Percentiles rank a stretch among this genome's conserved stretches.
Evolutionary conservation across 2,329 filamentous ascomycete species (phyloP).

Genomic region (Epichloe gansuensis): DNA sequence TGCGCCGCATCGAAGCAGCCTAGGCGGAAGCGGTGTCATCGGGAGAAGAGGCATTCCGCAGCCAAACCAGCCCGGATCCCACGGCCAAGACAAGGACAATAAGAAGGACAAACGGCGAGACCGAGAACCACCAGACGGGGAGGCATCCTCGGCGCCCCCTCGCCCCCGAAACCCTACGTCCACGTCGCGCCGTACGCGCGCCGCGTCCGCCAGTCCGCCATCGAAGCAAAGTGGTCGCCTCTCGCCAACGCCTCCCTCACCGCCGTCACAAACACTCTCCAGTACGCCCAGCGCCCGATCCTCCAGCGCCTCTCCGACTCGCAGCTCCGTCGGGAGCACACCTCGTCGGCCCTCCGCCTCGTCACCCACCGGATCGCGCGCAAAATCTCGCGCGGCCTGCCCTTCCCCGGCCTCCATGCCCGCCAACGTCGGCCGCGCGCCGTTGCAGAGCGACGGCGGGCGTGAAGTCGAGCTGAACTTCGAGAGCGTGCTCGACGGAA

Average conservation of each 20-base stretch:
- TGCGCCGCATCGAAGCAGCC: not conserved
- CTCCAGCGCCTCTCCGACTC: constrained; percentile 42
- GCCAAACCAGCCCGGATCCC: constrained; percentile 1
- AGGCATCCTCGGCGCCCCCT: constrained; percentile 9
- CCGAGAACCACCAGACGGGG: constrained; percentile 6
- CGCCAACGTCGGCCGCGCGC: constrained; percentile 7
- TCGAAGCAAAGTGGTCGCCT: constrained; percentile 56
- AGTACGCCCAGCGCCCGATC: constrained; percentile 48
- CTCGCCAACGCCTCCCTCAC: constrained; percentile 42
- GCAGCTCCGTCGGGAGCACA: constrained; percentile 37
- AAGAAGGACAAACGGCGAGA: constrained; percentile 8
- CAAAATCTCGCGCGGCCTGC: constrained; percentile 47
- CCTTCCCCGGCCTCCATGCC: constrained; percentile 46
- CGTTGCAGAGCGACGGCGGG: constrained; percentile 23
- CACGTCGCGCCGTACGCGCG: constrained; percentile 39
- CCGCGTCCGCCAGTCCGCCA: constrained; percentile 47
- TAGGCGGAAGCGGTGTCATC: constrained; percentile 1
- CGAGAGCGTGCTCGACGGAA: constrained; percentile 51
- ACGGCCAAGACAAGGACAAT: not conserved
- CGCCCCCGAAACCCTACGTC: constrained; percentile 29
- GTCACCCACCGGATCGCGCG: constrained; percentile 43
- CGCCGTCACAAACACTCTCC: constrained; percentile 43
- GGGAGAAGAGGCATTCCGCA: constrained; percentile 6
- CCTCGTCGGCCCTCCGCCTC: constrained; percentile 41
- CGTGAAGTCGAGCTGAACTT: constrained; percentile 52